Base-by-base conservation (phyloP, 176 grass and related monocot genomes). In the Triticum urartu region DNA sequence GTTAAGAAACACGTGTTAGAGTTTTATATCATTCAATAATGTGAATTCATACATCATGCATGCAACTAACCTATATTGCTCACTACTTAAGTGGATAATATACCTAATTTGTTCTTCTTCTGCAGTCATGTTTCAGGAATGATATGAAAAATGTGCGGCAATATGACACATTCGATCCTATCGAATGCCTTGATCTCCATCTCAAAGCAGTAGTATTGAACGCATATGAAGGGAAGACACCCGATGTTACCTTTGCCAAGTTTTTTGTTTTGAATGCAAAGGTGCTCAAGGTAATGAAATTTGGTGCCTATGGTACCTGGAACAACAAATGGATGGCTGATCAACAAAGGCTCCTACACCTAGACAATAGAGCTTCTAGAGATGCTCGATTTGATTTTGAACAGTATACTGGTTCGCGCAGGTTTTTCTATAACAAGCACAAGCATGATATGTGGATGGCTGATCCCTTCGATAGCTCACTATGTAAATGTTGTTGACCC, bases 191-290 rank as follows among this genome's bases (percentile, higher is more conserved):
- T 43, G 42, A 43, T 43, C 10, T 43, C 42, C 42, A 43, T 43
- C 42, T 43, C 10, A 43, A 3, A 43, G 42, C 42, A 11, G 42
- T 43, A 43, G 68, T 72, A 72, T 11, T 72, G 20, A 36, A 40
- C 36, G 6, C 11, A 1, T 72, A 72, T 11, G 36, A 6, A 40
- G 68, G 68, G 10, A 42, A 11, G 69, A 38, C 2, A 72, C 4
- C 20, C 39, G 13, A 72, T n/a, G 4, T 72, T 21, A 24, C 22
- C 36, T 72, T 72, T n/a, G 69, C 38, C 21, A 72, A 14, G 38
- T 78, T 78, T 21, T 85, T 85, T 68, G 9, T 78, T 59, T 54
- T 86, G n/a, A 86, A 86, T n/a, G 84, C 74, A 15, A 86, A 68
- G 36, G 32, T 59, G 33, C 63, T 56, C 14, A 68, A 68, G 62